A percentile compares a stretch with the other conserved stretches of the same genome.
phyloP scores from a whole-genome alignment of 2,329 filamentous ascomycete genomes.

The Calycina marina region DNA sequence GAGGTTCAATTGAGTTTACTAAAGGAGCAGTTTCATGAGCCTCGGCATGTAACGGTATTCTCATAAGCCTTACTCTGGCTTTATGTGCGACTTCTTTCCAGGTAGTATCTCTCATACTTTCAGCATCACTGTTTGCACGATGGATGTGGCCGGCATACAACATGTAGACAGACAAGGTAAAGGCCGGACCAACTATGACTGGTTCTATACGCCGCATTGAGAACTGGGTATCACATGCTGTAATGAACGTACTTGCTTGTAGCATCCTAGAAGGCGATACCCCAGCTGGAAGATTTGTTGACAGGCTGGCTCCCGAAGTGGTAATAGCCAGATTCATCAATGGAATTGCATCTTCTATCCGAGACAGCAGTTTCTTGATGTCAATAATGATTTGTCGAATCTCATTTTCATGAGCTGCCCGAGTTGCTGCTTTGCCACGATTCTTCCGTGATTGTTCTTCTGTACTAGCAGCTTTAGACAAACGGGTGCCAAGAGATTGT shows the following conservation, averaged over 20 bases:
- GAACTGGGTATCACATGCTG: conserved; percentile 74
- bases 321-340: conserved; percentile 88
- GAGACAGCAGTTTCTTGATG: conserved; percentile 57
- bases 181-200: conserved; percentile 76
- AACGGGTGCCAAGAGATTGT: conserved; percentile 57
- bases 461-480: conserved; percentile 53
- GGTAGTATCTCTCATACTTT: conserved; percentile 32
- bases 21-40: neutral
- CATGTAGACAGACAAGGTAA: conserved; percentile 86
- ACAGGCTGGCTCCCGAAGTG: conserved; percentile 78
- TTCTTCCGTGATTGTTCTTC: conserved; percentile 36
- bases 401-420: conserved; percentile 45
- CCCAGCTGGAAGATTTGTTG: conserved; percentile 61
- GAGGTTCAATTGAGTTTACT: conserved; percentile 17
- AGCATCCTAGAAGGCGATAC: conserved; percentile 83
- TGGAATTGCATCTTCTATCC: conserved; percentile 84
- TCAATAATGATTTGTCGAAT: conserved; percentile 56
- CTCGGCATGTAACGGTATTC: conserved; percentile 14
- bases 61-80: conserved; percentile 57
- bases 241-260: conserved; percentile 85
- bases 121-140: conserved; percentile 25
- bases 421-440: conserved; percentile 31
- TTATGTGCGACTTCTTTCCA: conserved; percentile 98
- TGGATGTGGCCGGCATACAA: conserved; percentile 67
- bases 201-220: conserved; percentile 44